These are phyloP conservation scores for Chimonanthus salicifolius DNA, from an alignment of 164 flowering plant species.

Conservation along the genomic window DNA sequence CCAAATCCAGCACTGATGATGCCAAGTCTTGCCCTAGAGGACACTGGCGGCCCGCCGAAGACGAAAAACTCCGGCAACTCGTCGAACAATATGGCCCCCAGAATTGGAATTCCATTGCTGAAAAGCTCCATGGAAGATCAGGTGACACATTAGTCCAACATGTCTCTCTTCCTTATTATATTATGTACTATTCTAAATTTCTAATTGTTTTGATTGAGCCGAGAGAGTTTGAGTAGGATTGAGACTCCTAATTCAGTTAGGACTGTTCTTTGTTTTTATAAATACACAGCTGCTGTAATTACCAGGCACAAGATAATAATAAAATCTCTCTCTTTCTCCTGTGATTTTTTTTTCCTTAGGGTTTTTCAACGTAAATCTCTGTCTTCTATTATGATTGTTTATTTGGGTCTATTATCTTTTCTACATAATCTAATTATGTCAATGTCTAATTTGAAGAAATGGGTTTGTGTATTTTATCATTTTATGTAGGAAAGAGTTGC, in stretches of 20 bases:
- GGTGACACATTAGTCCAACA: conserved; percentile 25
- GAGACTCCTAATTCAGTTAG: no score
- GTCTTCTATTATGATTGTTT: no score
- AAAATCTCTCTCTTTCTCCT: no score
- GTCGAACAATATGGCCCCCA: conserved; percentile 74
- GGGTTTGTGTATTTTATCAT: neutral
- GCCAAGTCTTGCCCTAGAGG: conserved; percentile 58
- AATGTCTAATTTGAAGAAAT: neutral
- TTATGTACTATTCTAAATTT: neutral
- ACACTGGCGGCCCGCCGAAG: conserved; percentile 89
- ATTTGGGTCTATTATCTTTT: no score
- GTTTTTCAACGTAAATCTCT: no score
- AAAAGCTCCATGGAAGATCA: conserved; percentile 82
- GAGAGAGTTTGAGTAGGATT: no score
- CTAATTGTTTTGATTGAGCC: neutral
- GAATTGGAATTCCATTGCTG: conserved; percentile 84
- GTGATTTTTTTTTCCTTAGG: no score
- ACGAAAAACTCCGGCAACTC: conserved; percentile 59
- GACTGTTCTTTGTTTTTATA: neutral
- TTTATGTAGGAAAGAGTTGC: conserved; percentile 68
- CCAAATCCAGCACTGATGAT: conserved; percentile 30
- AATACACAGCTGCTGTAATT: no score
- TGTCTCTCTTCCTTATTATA: neutral
- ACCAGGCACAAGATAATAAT: no score
- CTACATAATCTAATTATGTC: neutral